Evolutionary conservation across 2,329 filamentous ascomycete genomes (phyloP).

Genomic region (Fusarium sp.): DNA sequence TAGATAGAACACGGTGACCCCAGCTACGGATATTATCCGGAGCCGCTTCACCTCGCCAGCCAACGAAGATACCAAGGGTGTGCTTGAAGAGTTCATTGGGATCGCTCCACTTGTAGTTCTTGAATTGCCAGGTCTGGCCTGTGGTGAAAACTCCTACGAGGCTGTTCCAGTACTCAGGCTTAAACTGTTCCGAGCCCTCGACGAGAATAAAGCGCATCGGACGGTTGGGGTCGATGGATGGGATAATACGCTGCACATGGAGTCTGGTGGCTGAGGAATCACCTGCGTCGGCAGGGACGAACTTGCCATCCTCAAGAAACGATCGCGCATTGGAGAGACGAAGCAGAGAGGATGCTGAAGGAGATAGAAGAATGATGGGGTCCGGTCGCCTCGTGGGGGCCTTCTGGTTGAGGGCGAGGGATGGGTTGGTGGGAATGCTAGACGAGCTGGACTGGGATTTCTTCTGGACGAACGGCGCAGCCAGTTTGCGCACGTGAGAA

Average conservation of each 20-base stretch:
- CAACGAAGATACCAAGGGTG: constrained; percentile 87
- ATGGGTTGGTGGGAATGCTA: constrained; percentile 55
- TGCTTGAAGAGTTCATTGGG: constrained; percentile 91
- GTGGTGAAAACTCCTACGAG: constrained; percentile 98
- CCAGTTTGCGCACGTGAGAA: constrained; percentile 88
- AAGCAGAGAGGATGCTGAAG: constrained; percentile 92
- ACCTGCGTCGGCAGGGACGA: constrained; percentile 78
- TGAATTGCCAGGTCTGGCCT: constrained; percentile 98
- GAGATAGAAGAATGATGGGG: constrained; percentile 96
- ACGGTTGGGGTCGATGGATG: constrained; percentile 73
- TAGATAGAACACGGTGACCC: constrained; percentile 84
- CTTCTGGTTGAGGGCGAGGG: constrained; percentile 67
- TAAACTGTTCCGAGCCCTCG: constrained; percentile 92
- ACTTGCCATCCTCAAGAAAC: constrained; percentile 88
- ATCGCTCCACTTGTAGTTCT: constrained; percentile 95
- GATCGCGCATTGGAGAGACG: constrained; percentile 96
- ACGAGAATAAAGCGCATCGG: constrained; percentile 95
- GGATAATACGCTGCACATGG: constrained; percentile 82
- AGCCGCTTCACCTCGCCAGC: constrained; percentile 85
- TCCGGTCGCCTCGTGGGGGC: constrained; percentile 66
- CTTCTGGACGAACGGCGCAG: constrained; percentile 77
- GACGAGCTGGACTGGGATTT: constrained; percentile 58
- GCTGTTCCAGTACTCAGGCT: constrained; percentile 96
- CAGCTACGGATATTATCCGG: constrained; percentile 84
- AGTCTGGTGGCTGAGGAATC: constrained; percentile 80